Evolutionary conservation across 768 basidiomycete species (phyloP), one percentile per base, ranked within the genome.

Genomic region (Panaeolus cyanescens): DNA sequence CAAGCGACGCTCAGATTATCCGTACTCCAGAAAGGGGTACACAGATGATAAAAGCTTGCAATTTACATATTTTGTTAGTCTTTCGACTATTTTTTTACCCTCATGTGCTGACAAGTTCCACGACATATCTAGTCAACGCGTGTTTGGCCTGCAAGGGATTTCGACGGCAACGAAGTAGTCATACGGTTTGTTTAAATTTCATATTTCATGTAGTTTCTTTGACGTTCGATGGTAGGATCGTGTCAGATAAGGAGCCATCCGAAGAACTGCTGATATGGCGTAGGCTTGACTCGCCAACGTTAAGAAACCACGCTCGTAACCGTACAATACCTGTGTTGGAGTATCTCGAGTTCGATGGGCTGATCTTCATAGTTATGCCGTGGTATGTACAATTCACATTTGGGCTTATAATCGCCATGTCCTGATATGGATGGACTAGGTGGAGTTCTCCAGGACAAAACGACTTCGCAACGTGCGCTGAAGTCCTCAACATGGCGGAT

Each of bases 321-420:
- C 66, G 65, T 45, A 67, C 69, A 1, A 64, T 68, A 1, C 62
- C 30, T 22, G 45, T 63, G 10, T 10, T 70, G 1, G 67, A 68
- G 4, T 68, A 58, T n/a, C 10, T 67, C 2, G 54, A 36, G 12
- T 65, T 64, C n/a, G 62, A 65, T 28, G 58, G 54, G n/a, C 40
- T 65, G 5, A 42, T 61, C 1, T 69, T 67, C 30, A 62, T 59
- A 1, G 68, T 69, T 13, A 67, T 64, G 65, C 68, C 68, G 6
- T 54, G 62, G 67, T 67, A 32, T 19, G 33, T n/a, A 31, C 13
- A 32, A 12, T 19, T n/a, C 39, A 30, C 22, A n/a, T n/a, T n/a
- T n/a, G n/a, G n/a, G 34, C 17, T 25, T 33, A 8, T 19, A 22
- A 4, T 19, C 36, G 12, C 1, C n/a, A 7, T 55, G 36, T 4